These are phyloP conservation scores for Sarcocystis neurona DNA, from an alignment of 169 alveolate genomes.

Conservation along the genomic window DNA sequence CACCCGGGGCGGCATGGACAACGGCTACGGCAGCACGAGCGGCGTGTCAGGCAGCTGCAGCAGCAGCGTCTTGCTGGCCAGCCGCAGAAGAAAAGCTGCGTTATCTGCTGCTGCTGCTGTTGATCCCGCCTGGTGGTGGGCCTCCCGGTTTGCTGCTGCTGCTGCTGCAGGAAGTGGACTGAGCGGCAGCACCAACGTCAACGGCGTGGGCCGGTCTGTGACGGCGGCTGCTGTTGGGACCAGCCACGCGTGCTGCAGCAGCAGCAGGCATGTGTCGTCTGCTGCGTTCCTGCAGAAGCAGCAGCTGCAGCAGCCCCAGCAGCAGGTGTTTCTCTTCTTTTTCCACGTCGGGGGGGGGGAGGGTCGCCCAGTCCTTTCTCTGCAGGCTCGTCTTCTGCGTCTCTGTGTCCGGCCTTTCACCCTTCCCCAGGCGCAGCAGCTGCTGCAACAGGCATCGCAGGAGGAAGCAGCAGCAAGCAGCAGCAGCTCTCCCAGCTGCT, in stretches of 20 bases:
- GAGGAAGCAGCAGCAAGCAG: not conserved
- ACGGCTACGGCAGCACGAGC: not conserved
- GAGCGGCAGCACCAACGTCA: not conserved
- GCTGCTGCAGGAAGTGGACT: slow-evolving; percentile 6
- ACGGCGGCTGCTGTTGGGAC: not conserved
- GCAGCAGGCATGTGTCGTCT: not conserved
- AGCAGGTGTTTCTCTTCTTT: not conserved
- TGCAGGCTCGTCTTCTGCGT: too few species aligned
- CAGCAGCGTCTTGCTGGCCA: not conserved
- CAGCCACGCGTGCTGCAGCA: not conserved
- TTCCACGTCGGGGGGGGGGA: not conserved
- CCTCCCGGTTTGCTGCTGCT: too few species aligned
- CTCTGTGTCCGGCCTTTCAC: too few species aligned
- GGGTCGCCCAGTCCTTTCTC: not conserved
- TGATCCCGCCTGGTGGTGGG: too few species aligned
- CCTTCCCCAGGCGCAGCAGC: not conserved
- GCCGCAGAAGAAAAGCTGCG: too few species aligned
- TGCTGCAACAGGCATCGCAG: not conserved
- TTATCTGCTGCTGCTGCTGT: slow-evolving; percentile 21
- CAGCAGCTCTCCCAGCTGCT: not conserved
- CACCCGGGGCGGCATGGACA: slow-evolving; percentile 3
- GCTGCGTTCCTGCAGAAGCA: not conserved
- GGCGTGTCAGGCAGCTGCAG: not conserved
- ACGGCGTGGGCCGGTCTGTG: not conserved
- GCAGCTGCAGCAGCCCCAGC: not conserved